These are phyloP conservation scores for Coleophoma eucalyptorum DNA, from an alignment of 2,329 filamentous ascomycete species.

Conservation along the genomic window DNA sequence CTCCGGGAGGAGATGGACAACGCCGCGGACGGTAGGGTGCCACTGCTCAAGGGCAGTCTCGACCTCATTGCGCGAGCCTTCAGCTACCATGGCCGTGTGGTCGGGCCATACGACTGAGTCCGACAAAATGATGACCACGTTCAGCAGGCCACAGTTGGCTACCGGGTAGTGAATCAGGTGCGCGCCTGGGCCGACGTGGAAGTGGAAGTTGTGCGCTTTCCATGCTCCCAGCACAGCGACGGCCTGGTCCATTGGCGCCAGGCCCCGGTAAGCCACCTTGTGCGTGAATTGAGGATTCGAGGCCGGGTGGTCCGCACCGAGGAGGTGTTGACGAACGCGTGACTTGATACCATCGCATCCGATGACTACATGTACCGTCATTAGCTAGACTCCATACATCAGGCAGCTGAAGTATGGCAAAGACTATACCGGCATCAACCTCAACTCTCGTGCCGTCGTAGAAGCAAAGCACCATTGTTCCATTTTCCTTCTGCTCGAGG, in stretches of 20 bases:
- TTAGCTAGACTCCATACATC: too few species aligned
- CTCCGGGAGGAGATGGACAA: slow-evolving; percentile 22
- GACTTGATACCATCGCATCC: slow-evolving; percentile 61
- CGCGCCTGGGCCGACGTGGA: slow-evolving; percentile 50
- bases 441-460: slow-evolving; percentile 34
- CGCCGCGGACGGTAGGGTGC: slow-evolving; percentile 22
- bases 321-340: slow-evolving; percentile 43
- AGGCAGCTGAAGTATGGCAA: background rate
- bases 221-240: slow-evolving; percentile 39
- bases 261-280: slow-evolving; percentile 54
- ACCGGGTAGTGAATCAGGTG: slow-evolving; percentile 59
- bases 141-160: slow-evolving; percentile 45
- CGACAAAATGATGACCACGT: slow-evolving; percentile 44
- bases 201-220: slow-evolving; percentile 40
- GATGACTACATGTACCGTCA: slow-evolving; percentile 42
- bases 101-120: slow-evolving; percentile 28
- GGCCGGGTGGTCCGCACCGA: slow-evolving; percentile 39
- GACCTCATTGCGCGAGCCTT: slow-evolving; percentile 18
- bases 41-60: slow-evolving; percentile 33
- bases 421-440: slow-evolving; percentile 32
- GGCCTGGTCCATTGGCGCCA: slow-evolving; percentile 53
- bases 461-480: slow-evolving; percentile 28
- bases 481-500: slow-evolving; percentile 13
- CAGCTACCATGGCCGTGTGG: slow-evolving; percentile 32
- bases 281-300: slow-evolving; percentile 43